These are phyloP conservation scores for Neopestalotiopsis rosae DNA, from an alignment of 2,329 filamentous ascomycete genomes.

Conservation along the genomic window DNA sequence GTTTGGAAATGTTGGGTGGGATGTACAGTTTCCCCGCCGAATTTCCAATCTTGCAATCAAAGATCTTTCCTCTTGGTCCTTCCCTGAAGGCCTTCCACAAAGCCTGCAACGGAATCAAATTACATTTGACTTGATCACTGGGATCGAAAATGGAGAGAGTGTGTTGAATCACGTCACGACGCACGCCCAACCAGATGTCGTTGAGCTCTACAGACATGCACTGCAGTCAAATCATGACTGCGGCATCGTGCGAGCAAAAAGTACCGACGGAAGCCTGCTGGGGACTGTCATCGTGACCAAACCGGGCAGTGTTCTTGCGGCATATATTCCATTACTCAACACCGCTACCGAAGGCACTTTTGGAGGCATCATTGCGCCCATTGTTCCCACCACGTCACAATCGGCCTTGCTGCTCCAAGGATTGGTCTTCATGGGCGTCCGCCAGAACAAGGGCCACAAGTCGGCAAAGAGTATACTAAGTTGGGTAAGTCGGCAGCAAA, in stretches of 20 bases:
- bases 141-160: conserved; percentile 74
- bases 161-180: conserved; percentile 78
- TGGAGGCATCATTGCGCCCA: conserved; percentile 80
- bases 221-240: conserved; percentile 71
- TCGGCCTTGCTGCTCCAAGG: conserved; percentile 76
- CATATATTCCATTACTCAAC: conserved; percentile 72
- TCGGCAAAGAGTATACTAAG: conserved; percentile 76
- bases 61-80: conserved; percentile 74
- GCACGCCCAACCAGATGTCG: conserved; percentile 76
- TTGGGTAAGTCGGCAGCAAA: conserved; percentile 65
- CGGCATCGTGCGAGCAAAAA: conserved; percentile 83
- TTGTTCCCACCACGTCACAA: conserved; percentile 73
- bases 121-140: conserved; percentile 84
- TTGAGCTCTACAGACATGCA: conserved; percentile 80
- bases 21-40: conserved; percentile 64
- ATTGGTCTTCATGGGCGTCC: conserved; percentile 78
- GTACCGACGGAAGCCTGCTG: conserved; percentile 69
- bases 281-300: conserved; percentile 83
- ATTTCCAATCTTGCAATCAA: conserved; percentile 73
- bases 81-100: conserved; percentile 77
- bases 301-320: conserved; percentile 69
- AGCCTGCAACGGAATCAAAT: conserved; percentile 75
- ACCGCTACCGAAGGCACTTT: conserved; percentile 61
- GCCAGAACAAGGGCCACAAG: conserved; percentile 81
- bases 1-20: conserved; percentile 93